Conservation (phyloP, 495 filamentous ascomycete species). For the Neurospora sp. region DNA sequence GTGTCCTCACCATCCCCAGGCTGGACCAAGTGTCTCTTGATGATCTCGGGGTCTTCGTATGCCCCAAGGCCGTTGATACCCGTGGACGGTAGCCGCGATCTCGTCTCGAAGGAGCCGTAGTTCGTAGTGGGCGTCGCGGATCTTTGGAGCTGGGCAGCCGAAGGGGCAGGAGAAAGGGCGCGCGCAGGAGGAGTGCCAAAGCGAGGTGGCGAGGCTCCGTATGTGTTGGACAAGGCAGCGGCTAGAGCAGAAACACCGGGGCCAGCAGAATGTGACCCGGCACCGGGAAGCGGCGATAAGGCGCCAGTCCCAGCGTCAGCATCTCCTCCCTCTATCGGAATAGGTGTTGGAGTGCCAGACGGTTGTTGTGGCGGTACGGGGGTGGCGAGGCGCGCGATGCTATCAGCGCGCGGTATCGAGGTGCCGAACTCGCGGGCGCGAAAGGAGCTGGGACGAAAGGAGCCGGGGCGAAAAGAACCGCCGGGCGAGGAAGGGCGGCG, state of each 20-base stretch:
- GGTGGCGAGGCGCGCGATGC: constrained; percentile 63
- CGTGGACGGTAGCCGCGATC: constrained; percentile 36
- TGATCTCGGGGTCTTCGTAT: constrained; percentile 69
- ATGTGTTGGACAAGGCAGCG: constrained; percentile 57
- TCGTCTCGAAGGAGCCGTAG: constrained; percentile 70
- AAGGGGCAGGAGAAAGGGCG: constrained; percentile 44
- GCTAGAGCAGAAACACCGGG: constrained; percentile 70
- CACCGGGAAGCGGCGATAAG: constrained; percentile 43
- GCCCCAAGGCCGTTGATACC: constrained; percentile 30
- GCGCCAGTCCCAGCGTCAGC: constrained; percentile 22
- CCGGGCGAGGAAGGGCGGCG: constrained; percentile 32
- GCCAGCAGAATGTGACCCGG: constrained; percentile 41
- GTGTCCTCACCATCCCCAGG: constrained; percentile 43
- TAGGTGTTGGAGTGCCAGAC: constrained; percentile 38
- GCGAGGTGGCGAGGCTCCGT: constrained; percentile 49
- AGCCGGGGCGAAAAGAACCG: constrained; percentile 20
- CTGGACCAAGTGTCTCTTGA: constrained; percentile 72
- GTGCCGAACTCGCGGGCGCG: constrained; percentile 30
- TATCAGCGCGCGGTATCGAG: constrained; percentile 50
- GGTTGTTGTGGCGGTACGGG: constrained; percentile 42
- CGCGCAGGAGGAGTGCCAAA: constrained; percentile 46
- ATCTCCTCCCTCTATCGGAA: constrained; percentile 11
- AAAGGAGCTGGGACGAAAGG: constrained; percentile 29
- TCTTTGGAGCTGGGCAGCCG: constrained; percentile 33
- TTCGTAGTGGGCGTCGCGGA: constrained; percentile 45